A percentile compares a stretch with the other conserved stretches of the same genome.
Conservation (phyloP, 2,329 filamentous ascomycete genomes). For the Parascedosporium putredinis region DNA sequence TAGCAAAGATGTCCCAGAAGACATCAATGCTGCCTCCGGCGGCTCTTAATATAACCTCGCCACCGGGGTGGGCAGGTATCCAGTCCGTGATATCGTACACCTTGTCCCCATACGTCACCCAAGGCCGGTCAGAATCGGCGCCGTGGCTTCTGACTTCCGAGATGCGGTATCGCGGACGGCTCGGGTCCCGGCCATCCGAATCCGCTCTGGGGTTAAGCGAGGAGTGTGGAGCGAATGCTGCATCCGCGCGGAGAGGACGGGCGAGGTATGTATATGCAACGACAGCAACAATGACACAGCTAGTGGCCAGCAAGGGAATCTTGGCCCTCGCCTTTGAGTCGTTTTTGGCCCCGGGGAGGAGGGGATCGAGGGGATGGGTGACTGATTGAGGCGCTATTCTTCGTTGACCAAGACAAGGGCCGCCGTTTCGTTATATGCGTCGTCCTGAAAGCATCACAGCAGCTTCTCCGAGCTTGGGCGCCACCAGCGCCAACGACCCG, state of each 20-base stretch:
- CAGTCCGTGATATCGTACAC: constrained; percentile 65
- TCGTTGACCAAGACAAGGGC: background rate
- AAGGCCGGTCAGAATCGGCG: constrained; percentile 41
- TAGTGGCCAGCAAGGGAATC: background rate
- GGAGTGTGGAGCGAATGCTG: background rate
- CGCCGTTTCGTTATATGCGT: background rate
- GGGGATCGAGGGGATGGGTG: background rate
- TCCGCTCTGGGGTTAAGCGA: background rate
- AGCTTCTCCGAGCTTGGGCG: background rate
- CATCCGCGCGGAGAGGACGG: constrained; percentile 2
- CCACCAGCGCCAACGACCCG: background rate
- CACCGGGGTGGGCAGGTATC: constrained; percentile 54
- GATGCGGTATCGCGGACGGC: constrained; percentile 37
- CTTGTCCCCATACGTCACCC: constrained; percentile 53
- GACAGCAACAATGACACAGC: background rate
- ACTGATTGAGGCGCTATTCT: background rate
- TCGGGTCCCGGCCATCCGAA: constrained; percentile 22
- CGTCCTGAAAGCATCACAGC: background rate
- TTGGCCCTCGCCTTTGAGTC: background rate
- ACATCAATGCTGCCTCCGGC: constrained; percentile 54
- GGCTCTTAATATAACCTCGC: constrained; percentile 56
- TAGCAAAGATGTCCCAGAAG: constrained; percentile 62
- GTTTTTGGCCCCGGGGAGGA: background rate
- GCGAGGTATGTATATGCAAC: constrained; percentile 1
- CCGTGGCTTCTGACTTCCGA: constrained; percentile 42